Conservation (phyloP, 225 moss, liverwort and hornwort genomes). For the Polytrichum formosum region DNA sequence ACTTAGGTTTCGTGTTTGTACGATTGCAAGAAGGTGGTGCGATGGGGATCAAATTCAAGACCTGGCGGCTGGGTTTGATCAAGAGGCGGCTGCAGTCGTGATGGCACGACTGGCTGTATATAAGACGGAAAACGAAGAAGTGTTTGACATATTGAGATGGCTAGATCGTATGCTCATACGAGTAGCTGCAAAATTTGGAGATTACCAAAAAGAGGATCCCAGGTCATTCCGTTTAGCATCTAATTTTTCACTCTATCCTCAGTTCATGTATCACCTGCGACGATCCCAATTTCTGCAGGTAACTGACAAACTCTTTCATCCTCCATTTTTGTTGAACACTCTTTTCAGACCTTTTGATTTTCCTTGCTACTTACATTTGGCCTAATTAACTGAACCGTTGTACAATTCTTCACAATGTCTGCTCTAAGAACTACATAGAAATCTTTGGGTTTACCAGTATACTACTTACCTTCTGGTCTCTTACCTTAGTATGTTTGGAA, state of each 20-base stretch:
- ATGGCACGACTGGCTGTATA: conserved; percentile 96
- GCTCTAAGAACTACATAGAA: too few species aligned
- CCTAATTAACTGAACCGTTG: too few species aligned
- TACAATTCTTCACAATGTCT: too few species aligned
- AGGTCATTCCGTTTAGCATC: conserved; percentile 82
- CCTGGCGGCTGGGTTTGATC: conserved; percentile 83
- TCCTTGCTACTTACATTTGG: too few species aligned
- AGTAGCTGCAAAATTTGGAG: conserved; percentile 91
- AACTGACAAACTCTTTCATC: background rate
- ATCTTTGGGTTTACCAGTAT: too few species aligned
- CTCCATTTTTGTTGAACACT: too few species aligned
- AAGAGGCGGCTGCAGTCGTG: conserved; percentile 91
- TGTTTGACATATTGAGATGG: conserved; percentile 98
- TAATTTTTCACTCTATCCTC: conserved; percentile 90
- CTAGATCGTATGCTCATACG: conserved; percentile 96
- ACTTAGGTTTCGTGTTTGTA: conserved; percentile 79
- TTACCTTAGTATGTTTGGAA: too few species aligned
- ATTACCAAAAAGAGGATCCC: conserved; percentile 87
- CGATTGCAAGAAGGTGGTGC: conserved; percentile 89
- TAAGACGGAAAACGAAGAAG: conserved; percentile 91
- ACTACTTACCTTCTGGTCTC: background rate
- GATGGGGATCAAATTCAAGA: conserved; percentile 85
- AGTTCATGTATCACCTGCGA: conserved; percentile 96
- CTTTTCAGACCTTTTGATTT: too few species aligned
- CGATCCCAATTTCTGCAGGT: conserved; percentile 95